These are phyloP conservation scores for Pseudocercospora crystallina DNA, from an alignment of 2,329 filamentous ascomycete species.

Conservation along the genomic window DNA sequence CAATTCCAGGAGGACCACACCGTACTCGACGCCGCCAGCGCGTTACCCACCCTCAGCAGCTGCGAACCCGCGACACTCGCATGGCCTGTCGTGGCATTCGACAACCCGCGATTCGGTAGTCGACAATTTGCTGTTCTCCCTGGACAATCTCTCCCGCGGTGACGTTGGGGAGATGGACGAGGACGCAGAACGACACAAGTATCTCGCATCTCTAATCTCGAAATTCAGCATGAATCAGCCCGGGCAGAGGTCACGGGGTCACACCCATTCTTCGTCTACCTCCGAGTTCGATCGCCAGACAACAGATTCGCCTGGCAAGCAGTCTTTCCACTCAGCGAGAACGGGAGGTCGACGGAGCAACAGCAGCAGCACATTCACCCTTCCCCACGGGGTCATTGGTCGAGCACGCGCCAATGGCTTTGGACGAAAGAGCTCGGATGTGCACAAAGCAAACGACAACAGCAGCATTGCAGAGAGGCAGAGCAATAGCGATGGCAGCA, in stretches of 20 bases:
- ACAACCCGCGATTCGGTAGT: constrained; percentile 88
- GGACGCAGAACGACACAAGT: constrained; percentile 21
- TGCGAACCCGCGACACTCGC: constrained; percentile 55
- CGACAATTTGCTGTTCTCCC: constrained; percentile 89
- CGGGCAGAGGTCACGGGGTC: constrained; percentile 50
- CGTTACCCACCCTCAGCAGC: neutral
- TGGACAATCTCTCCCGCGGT: constrained; percentile 70
- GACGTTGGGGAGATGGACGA: constrained; percentile 18
- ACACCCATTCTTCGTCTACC: constrained; percentile 62
- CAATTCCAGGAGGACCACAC: constrained; percentile 5
- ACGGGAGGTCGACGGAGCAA: constrained; percentile 66
- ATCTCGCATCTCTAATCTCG: constrained; percentile 18
- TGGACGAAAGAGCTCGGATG: constrained; percentile 24
- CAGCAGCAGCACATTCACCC: constrained; percentile 68
- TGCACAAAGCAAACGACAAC: constrained; percentile 11
- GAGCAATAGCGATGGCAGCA: constrained; percentile 18
- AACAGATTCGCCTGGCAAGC: constrained; percentile 35
- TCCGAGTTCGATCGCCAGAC: constrained; percentile 53
- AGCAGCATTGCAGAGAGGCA: constrained; percentile 14
- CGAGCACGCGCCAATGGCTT: constrained; percentile 17
- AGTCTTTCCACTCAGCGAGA: constrained; percentile 22
- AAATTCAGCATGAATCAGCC: constrained; percentile 7
- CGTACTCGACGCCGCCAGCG: constrained; percentile 2
- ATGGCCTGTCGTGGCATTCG: constrained; percentile 80
- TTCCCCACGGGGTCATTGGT: constrained; percentile 16